Conservation (phyloP, 176 grass and related monocot species). For the Oryza meyeriana region DNA sequence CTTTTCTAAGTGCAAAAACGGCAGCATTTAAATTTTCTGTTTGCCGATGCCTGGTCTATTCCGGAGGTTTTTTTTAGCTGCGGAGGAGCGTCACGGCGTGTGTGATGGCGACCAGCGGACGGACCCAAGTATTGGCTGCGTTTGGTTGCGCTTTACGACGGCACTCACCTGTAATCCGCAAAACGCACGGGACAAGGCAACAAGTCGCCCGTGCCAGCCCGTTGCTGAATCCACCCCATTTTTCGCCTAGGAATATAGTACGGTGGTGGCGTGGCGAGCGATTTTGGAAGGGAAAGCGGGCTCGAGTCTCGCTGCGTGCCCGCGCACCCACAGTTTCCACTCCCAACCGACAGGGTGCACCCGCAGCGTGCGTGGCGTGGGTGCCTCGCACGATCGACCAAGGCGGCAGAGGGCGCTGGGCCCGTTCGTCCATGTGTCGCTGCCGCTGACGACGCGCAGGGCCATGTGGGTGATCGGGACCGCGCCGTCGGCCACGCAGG, state of each 20-base stretch:
- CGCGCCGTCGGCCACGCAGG: not conserved
- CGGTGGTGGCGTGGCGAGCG: not conserved
- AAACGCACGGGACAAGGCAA: not conserved
- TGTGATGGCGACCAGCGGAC: not conserved
- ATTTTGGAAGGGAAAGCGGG: not conserved
- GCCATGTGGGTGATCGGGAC: not conserved
- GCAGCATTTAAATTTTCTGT: not conserved
- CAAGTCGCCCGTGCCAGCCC: not conserved
- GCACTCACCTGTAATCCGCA: not conserved
- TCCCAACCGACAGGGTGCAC: conserved; percentile 13
- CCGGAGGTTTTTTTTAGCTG: not conserved
- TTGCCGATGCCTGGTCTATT: not conserved
- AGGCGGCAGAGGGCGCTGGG: too few species aligned
- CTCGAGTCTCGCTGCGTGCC: not conserved
- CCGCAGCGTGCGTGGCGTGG: not conserved
- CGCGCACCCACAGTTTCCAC: not conserved
- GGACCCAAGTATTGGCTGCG: not conserved
- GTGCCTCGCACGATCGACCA: not conserved
- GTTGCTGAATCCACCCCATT: too few species aligned
- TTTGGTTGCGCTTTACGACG: conserved; percentile 1
- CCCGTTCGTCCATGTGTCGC: not conserved
- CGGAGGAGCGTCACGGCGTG: not conserved
- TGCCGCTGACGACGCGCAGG: not conserved
- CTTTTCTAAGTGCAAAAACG: not conserved
- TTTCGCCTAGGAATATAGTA: too few species aligned